Conservation (phyloP, 2,329 filamentous ascomycete species). For the Phialemoniopsis sp. region DNA sequence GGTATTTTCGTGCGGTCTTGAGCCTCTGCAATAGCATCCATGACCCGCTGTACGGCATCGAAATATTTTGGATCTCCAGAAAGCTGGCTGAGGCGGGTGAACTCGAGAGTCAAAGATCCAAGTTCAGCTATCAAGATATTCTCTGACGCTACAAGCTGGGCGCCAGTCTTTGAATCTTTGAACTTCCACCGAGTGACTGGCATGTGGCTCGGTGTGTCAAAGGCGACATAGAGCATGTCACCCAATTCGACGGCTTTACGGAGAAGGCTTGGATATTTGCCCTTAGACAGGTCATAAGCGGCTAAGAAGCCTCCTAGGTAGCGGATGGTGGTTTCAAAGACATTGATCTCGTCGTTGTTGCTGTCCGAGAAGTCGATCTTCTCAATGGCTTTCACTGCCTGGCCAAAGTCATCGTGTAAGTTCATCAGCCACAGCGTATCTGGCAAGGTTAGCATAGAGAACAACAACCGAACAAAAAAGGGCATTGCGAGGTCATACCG, state of each 20-base stretch:
- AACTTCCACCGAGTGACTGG: constrained; percentile 44
- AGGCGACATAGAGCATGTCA: constrained; percentile 47
- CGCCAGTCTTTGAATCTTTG: constrained; percentile 9
- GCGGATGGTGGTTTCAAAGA: constrained; percentile 61
- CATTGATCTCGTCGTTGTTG: constrained; percentile 38
- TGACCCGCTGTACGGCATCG: constrained; percentile 71
- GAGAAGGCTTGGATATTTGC: constrained; percentile 32
- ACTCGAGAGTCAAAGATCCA: constrained; percentile 69
- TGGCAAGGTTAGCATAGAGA: constrained; percentile 18
- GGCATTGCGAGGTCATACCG: constrained; percentile 33
- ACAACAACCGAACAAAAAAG: constrained; percentile 33
- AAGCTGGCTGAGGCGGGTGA: constrained; percentile 70
- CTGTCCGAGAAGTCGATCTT: constrained; percentile 52
- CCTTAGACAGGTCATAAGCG: constrained; percentile 46
- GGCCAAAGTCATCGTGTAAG: constrained; percentile 48
- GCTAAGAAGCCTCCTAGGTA: constrained; percentile 48
- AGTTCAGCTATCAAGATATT: constrained; percentile 37
- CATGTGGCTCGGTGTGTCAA: constrained; percentile 51
- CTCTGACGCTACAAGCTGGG: background rate
- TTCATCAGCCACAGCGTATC: constrained; percentile 59
- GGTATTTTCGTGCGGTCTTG: constrained; percentile 66
- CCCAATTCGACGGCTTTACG: constrained; percentile 48
- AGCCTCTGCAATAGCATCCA: constrained; percentile 58
- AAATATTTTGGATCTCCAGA: constrained; percentile 71
- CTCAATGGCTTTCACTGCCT: constrained; percentile 44